Evolutionary conservation across 1,139 yeast genomes (phyloP), one percentile per base, ranked within the genome.

Genomic region (Magnusiomyces paraingens): DNA sequence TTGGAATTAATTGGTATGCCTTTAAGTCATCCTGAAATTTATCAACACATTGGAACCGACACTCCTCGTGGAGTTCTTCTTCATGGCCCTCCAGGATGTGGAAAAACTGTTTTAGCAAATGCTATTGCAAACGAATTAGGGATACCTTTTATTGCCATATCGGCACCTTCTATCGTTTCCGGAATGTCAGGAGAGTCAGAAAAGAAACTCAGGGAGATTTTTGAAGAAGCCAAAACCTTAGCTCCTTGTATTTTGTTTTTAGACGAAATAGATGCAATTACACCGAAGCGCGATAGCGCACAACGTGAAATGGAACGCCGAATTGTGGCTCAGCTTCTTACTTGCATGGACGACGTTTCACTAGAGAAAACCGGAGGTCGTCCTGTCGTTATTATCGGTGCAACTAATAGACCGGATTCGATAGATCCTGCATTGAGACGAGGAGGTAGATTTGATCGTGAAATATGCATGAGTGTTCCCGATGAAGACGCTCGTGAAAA

Each of bases 171-270:
- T 0, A 89, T 94, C 5, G 98, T 93, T 0, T 87, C 96, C 56
- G 99, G 99, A n/a, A 93, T 93, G 99, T 88, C 96, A n/a, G 99
- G 99, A 47, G 99, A 93, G 69, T 84, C 94, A 56, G 99, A 94
- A 67, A 93, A 93, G 74, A 91, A 91, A 66, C 76, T 93, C 17
- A 76, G 99, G 59, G 99, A 93, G 59, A 76, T 93, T 43, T 93
- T 93, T 64, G 97, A 90, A 47, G 99, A 94, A 66, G 99, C 99
- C 1, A 86, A 85, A 64, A 64, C 79, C 6, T 68, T 90, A 55
- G 99, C 99, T 0, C 99, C 99, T 2, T 91, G 98, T 69, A 73
- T 93, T 43, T 79, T 93, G 53, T 93, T 93, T 65, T 84, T 93
- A 69, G 99, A 93, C 70, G 97, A 91, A 69, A 91, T 93, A 60